Evolutionary conservation across 148 eudicot genomes (phyloP).

Genomic region (Bassia scoparia): DNA sequence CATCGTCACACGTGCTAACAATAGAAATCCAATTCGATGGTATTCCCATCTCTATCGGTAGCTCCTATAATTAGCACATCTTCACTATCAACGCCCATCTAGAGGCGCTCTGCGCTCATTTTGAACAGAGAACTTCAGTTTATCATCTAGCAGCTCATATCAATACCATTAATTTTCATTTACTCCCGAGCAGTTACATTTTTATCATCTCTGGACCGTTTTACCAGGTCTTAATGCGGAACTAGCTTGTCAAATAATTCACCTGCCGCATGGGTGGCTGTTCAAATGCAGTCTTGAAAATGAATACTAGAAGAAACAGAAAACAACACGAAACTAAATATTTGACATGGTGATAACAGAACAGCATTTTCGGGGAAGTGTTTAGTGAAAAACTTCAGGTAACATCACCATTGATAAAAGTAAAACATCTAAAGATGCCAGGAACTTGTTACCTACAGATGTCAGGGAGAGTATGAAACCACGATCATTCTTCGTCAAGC

Average conservation of each 20-base stretch:
- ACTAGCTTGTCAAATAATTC: conserved; percentile 80
- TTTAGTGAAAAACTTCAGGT: neutral
- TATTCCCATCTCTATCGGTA: too few species aligned
- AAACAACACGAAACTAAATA: neutral
- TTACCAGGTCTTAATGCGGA: conserved; percentile 80
- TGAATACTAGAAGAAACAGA: neutral
- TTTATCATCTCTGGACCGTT: conserved; percentile 77
- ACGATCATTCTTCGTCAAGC: conserved; percentile 86
- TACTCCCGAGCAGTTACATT: too few species aligned
- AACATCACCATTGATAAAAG: neutral
- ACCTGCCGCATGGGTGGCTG: conserved; percentile 49
- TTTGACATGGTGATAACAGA: neutral
- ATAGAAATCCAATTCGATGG: too few species aligned
- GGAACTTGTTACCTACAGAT: conserved; percentile 64
- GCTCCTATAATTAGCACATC: too few species aligned
- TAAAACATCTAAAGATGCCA: conserved; percentile 2
- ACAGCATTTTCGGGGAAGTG: neutral
- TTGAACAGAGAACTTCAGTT: too few species aligned
- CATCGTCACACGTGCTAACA: too few species aligned
- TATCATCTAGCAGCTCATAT: too few species aligned
- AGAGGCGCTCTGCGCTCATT: too few species aligned
- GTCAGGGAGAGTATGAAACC: conserved; percentile 91
- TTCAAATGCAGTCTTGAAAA: conserved; percentile 8
- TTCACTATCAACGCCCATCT: too few species aligned
- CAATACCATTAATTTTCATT: too few species aligned